Evolutionary conservation across 495 filamentous ascomycete species (phyloP), one percentile per base, ranked within the genome.

Genomic region (Podospora bellae-mahoneyi): DNA sequence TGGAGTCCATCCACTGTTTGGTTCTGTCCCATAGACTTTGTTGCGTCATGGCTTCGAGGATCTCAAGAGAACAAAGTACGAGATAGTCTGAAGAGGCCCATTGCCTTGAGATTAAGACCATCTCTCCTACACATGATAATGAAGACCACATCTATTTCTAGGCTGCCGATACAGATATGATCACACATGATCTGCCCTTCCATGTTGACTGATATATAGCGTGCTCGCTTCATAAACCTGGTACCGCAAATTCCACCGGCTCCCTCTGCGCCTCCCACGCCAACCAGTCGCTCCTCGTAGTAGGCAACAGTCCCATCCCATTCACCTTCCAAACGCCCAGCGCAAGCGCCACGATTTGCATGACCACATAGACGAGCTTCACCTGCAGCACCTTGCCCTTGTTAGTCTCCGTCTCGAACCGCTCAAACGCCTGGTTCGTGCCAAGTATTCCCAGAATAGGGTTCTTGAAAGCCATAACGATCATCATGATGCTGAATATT

Each of bases 401-500:
- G 59, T 90, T 96, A n/a, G 84, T 87, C 32, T 93, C 89, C 34
- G 91, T 93, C 78, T 97, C 93, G 79, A 96, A 96, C 65, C 90
- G 88, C 71, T 90, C 84, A 76, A 99, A 99, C 19, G 89, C 90
- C 69, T 86, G 83, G 73, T 92, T 91, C 60, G 93, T 92, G 61
- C 80, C 84, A 58, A 96, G 76, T 58, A 99, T 81, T 59, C 93
- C 95, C 79, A 91, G 87, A 65, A 98, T 87, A 16, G 95, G 95
- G 69, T 90, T 94, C 83, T 97, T 97, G 86, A 99, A 99, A 58
- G 97, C 87, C 92, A 97, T 97, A 72, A 91, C 93, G 7, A 97
- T 93, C 95, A 98, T 98, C 93, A 98, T 97, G 77, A 99, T 97
- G 79, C 89, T 93, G 84, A 99, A 99, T 69, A 99, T 97, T 80